A percentile compares a stretch with the other conserved stretches of the same genome.
These are phyloP conservation scores for Backusella westeae DNA, from an alignment of 192 early-diverging fungal genomes.

Conservation along the genomic window DNA sequence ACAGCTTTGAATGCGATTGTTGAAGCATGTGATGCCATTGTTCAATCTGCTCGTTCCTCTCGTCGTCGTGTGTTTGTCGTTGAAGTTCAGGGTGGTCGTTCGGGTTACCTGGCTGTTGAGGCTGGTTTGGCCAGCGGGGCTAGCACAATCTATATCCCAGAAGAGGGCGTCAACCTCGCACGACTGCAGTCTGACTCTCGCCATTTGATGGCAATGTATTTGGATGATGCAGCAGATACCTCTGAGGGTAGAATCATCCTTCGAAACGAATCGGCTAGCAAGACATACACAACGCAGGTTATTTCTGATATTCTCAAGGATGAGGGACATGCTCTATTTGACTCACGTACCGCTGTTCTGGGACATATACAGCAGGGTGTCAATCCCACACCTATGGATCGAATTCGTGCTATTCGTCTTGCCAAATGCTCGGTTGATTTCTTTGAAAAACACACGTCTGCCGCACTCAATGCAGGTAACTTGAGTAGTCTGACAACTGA, in stretches of 20 bases:
- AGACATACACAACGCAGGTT: conserved; percentile 90
- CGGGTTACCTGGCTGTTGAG: conserved; percentile 87
- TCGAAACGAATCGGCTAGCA: conserved; percentile 68
- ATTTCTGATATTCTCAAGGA: conserved; percentile 83
- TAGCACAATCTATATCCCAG: conserved; percentile 89
- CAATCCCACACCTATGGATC: conserved; percentile 88
- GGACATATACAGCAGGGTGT: conserved; percentile 97
- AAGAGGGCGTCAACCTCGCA: conserved; percentile 80
- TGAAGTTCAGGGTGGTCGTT: conserved; percentile 94
- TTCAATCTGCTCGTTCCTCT: conserved; percentile 87
- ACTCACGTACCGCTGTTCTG: conserved; percentile 85
- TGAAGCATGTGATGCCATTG: conserved; percentile 86
- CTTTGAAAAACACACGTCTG: conserved; percentile 63
- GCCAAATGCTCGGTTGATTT: conserved; percentile 83
- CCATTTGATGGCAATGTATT: conserved; percentile 75
- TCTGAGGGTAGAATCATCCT: conserved; percentile 88
- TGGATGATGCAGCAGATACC: conserved; percentile 64
- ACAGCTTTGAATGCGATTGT: conserved; percentile 95
- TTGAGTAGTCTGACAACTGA: conserved; percentile 53
- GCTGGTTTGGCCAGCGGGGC: conserved; percentile 84
- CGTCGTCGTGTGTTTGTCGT: conserved; percentile 94
- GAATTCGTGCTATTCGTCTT: conserved; percentile 85
- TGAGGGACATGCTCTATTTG: conserved; percentile 86
- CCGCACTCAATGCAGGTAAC: conserved; percentile 40
- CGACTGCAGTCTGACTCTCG: conserved; percentile 82